phyloP scores from a whole-genome alignment of 345 rosid species.

The Eucalyptus sp. region DNA sequence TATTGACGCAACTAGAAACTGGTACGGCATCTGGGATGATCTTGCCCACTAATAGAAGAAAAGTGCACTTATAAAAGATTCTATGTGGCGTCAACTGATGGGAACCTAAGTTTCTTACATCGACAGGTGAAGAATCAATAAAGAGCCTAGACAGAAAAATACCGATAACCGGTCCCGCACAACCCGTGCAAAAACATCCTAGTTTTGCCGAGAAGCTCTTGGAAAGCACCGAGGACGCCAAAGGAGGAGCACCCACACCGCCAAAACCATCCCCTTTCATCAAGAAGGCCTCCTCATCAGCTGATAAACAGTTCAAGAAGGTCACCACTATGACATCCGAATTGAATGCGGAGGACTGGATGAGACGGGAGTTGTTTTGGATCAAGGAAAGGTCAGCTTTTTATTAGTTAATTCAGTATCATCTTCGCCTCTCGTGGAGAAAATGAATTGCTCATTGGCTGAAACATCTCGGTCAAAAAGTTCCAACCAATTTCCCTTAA shows the following conservation, averaged over 20 bases:
- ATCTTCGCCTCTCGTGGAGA: neutral
- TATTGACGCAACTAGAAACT: neutral
- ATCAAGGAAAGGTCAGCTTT: slow-evolving; percentile 29
- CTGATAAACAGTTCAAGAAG: slow-evolving; percentile 7
- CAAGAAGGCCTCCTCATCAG: slow-evolving; percentile 7
- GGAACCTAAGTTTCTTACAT: neutral
- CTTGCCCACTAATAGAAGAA: neutral
- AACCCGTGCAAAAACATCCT: neutral
- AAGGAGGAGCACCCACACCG: neutral
- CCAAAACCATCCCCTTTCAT: slow-evolving; percentile 1
- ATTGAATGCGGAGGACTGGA: slow-evolving; percentile 30
- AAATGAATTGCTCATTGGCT: neutral
- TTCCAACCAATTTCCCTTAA: neutral
- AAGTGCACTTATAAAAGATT: neutral
- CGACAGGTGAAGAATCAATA: neutral
- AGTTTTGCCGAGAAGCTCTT: neutral
- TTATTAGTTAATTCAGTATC: neutral
- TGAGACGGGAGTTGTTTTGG: slow-evolving; percentile 36
- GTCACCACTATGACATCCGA: neutral
- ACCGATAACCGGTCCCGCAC: neutral
- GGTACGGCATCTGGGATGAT: neutral
- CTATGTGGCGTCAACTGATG: neutral
- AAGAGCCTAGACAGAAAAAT: neutral
- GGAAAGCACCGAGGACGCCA: neutral
- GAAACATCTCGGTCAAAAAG: neutral